Evolutionary conservation across 2,329 filamentous ascomycete genomes (phyloP).

Genomic region (Sporothrix dimorphospora): DNA sequence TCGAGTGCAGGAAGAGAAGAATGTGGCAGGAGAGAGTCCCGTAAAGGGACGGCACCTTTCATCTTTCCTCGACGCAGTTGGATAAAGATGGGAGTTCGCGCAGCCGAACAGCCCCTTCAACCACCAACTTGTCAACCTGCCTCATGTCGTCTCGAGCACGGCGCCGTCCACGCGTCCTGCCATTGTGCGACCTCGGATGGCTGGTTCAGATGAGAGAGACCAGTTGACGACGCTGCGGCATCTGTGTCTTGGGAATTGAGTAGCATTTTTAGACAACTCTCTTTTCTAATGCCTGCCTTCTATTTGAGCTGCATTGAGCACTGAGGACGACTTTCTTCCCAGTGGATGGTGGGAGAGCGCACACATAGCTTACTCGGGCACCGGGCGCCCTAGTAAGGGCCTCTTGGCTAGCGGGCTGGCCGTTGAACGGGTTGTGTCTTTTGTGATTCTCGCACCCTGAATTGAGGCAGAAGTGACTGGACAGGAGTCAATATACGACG

Average conservation of each 20-base stretch:
- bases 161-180: neutral
- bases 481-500: neutral
- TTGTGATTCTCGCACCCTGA: neutral
- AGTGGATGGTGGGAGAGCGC: neutral
- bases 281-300: neutral
- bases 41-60: neutral
- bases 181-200: neutral
- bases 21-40: neutral
- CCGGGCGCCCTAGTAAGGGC: neutral
- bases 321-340: too few relatives aligned
- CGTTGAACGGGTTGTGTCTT: neutral
- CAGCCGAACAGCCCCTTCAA: neutral
- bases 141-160: neutral
- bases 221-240: neutral
- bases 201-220: constrained; percentile 17
- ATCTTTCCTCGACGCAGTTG: neutral
- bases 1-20: neutral
- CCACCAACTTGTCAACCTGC: neutral
- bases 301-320: neutral
- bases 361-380: neutral
- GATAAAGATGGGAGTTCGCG: constrained; percentile 12
- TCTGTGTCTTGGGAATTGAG: neutral
- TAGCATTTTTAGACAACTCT: neutral
- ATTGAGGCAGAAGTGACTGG: too few relatives aligned
- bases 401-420: neutral